Base-by-base conservation (phyloP, 2,329 filamentous ascomycete genomes). In the Diplodia seriata region DNA sequence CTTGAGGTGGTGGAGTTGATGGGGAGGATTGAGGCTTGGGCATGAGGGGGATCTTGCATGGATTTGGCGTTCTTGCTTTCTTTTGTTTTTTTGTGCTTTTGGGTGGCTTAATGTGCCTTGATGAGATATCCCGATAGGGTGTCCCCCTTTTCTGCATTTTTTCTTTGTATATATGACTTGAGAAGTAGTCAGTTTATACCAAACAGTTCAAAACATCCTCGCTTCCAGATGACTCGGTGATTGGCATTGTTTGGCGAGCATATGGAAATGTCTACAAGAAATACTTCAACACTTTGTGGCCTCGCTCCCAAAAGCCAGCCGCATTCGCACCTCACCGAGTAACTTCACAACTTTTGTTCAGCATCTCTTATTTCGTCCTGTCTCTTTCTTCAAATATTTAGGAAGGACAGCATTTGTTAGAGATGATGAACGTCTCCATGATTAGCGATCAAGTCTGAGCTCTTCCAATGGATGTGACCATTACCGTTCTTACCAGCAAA, bases 1-100 rank as follows among this genome's bases (percentile, higher is more conserved):
- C 36, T 6, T 18, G 64, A 66, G 11, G 64, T 66, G 7, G 64
- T 66, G 3, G 53, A 47, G 26, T 12, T 66, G 40, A 56, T 66
- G 64, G 53, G 53, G 2, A 57, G 64, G 64, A 56, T 66, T 5
- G 53, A 40, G 26, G 53, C 43, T 18, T 63, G 59, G 59, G 43
- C 20, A 18, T 63, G 40, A 50, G 4, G 54, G 31, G 33, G 6
- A 1, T 2, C 14, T 33, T 40, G 54, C 54, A 57, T 57, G 33
- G 54, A 20, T 3, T 33, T 57, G 54, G 54, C 54, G 54, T 57
- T 26, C n/a, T n/a, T 1, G 26, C 26, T 26, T 26, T 26, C 4
- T 57, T 57, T 2, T 7, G 0, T 7, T 8, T 47, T 20, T 57
- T 57, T 8, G 8, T 6, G 2, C 3, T 47, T 20, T 47, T 20